Evolutionary conservation across 1,284 basidiomycete species (phyloP).

Genomic region (Cutaneotrichosporon sp.): DNA sequence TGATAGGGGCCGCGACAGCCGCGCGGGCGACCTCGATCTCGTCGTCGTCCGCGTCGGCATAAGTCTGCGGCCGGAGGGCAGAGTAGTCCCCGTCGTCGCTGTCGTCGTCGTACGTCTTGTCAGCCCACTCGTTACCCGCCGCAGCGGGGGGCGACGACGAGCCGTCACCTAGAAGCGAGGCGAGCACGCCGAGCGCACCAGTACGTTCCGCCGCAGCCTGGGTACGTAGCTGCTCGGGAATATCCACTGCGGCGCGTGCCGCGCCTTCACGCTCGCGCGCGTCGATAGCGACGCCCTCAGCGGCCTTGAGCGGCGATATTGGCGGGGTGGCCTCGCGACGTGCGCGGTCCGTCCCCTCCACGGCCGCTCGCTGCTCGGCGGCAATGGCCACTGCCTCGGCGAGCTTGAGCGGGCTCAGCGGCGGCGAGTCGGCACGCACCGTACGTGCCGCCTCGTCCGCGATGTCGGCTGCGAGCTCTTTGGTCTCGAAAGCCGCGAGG

Average conservation of each 20-base stretch:
- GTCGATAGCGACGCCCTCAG: background rate
- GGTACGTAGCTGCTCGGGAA: conserved; percentile 23
- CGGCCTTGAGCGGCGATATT: background rate
- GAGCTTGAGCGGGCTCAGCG: background rate
- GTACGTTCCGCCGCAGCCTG: conserved; percentile 27
- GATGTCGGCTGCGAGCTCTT: background rate
- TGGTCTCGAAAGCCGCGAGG: background rate
- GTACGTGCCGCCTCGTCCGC: background rate
- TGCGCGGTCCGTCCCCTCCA: background rate
- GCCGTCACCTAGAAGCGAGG: conserved; percentile 24
- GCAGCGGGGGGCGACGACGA: background rate
- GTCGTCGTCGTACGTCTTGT: conserved; percentile 25
- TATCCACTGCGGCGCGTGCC: background rate
- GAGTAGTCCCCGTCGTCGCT: conserved; percentile 19
- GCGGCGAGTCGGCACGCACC: background rate
- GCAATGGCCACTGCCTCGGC: background rate
- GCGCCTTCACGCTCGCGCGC: background rate
- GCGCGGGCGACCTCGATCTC: conserved; percentile 17
- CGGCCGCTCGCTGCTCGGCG: background rate
- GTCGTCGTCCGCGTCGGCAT: conserved; percentile 11
- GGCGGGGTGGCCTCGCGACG: background rate
- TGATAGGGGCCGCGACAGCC: too few species aligned
- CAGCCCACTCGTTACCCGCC: conserved; percentile 16
- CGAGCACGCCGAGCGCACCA: conserved; percentile 26
- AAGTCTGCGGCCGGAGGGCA: conserved; percentile 5